Conservation (phyloP, 2,329 filamentous ascomycete genomes). For the Neurospora crassa region DNA sequence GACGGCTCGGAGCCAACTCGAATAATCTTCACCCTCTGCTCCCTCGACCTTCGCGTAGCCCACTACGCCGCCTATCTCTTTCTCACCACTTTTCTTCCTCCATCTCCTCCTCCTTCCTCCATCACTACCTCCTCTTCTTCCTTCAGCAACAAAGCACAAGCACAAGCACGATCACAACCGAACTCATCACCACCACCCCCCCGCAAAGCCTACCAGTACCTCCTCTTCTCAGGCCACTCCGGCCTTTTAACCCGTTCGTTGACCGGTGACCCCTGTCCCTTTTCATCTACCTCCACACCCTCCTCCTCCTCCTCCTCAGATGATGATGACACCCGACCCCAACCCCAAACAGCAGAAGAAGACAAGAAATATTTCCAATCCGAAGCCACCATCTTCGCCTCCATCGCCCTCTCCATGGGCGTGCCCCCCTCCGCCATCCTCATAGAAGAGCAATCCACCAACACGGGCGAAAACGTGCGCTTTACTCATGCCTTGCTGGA, state of each 20-base stretch:
- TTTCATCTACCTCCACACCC: neutral
- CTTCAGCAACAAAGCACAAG: neutral
- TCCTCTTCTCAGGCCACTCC: conserved; percentile 35
- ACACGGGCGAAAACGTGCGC: conserved; percentile 38
- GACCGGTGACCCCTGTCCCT: conserved; percentile 13
- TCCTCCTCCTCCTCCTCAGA: neutral
- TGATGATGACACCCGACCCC: too few species aligned
- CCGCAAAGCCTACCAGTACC: conserved; percentile 2
- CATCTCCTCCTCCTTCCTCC: conserved; percentile 24
- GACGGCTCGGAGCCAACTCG: neutral
- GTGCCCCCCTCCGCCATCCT: conserved; percentile 30
- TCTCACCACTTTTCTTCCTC: conserved; percentile 25
- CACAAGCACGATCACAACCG: neutral
- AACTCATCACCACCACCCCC: conserved; percentile 15
- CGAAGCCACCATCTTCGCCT: conserved; percentile 34
- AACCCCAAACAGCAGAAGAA: too few species aligned
- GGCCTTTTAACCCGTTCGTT: conserved; percentile 33
- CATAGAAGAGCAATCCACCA: conserved; percentile 30
- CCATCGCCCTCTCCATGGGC: conserved; percentile 29
- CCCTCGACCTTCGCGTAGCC: conserved; percentile 36
- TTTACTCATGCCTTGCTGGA: conserved; percentile 30
- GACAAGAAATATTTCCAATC: conserved; percentile 8
- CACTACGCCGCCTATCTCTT: conserved; percentile 31
- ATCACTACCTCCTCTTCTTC: neutral
- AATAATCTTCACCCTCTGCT: conserved; percentile 35